phyloP scores from a whole-genome alignment of 164 flowering plant genomes.

The Chimonanthus salicifolius region DNA sequence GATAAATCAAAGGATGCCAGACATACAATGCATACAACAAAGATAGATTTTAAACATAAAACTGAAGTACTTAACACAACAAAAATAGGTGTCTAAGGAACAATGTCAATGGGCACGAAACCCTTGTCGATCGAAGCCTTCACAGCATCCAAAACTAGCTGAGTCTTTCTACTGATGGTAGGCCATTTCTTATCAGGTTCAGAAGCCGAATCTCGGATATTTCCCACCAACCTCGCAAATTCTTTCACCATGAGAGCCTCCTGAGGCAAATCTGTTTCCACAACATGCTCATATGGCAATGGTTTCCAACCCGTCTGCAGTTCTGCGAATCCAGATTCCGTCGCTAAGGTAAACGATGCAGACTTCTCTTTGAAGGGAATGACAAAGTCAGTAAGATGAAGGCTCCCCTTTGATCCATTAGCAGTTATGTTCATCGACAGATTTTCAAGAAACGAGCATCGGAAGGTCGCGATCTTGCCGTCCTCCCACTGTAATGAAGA shows the following conservation, averaged over 20 bases:
- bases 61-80: no score
- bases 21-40: no score
- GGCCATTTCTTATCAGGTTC: constrained; percentile 33
- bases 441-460: constrained; percentile 31
- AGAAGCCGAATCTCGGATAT: constrained; percentile 10
- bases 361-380: constrained; percentile 23
- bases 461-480: constrained; percentile 33
- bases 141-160: constrained; percentile 33
- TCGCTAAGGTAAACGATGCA: constrained; percentile 16
- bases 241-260: constrained; percentile 35
- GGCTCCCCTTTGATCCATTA: constrained; percentile 24
- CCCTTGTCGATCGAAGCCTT: constrained; percentile 23
- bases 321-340: constrained; percentile 15
- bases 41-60: no score
- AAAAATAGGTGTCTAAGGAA: neutral
- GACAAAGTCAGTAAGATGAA: constrained; percentile 25
- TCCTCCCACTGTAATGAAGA: constrained; percentile 34
- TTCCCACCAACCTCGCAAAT: constrained; percentile 25
- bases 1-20: no score
- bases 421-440: constrained; percentile 27
- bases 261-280: constrained; percentile 29
- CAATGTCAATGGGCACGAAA: constrained; percentile 6
- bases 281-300: constrained; percentile 16
- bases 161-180: constrained; percentile 26
- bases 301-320: constrained; percentile 22